These are phyloP conservation scores for Helianthus tuberosus DNA, from an alignment of 129 eudicot species.

Conservation along the genomic window DNA sequence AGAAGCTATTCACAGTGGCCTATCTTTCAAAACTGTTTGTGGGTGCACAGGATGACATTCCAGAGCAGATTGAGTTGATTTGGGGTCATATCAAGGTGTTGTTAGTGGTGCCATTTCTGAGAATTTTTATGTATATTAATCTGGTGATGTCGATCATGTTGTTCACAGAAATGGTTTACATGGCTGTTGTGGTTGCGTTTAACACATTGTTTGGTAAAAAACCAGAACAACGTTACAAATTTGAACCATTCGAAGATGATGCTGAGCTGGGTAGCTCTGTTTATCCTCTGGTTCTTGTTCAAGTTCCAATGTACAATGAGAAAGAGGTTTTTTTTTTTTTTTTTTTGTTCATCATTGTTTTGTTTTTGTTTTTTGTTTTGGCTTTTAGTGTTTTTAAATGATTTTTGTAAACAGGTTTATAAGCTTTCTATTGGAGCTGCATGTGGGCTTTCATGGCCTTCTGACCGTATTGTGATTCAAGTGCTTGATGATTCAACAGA, in stretches of 20 bases:
- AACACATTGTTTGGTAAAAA: conserved; percentile 5
- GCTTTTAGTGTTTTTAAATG: not conserved
- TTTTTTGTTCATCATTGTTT: not conserved
- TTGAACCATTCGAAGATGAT: conserved; percentile 33
- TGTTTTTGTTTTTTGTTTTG: not conserved
- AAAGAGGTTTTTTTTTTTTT: conserved; percentile 23
- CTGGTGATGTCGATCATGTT: not conserved
- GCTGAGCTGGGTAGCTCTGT: conserved; percentile 24
- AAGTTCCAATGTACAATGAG: conserved; percentile 25
- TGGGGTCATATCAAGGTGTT: conserved; percentile 2
- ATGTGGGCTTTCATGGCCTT: too few species aligned
- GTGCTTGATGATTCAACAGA: too few species aligned
- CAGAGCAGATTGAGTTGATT: not conserved
- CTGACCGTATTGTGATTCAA: too few species aligned
- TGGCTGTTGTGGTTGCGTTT: conserved; percentile 1
- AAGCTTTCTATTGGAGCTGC: too few species aligned
- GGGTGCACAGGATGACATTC: conserved; percentile 29
- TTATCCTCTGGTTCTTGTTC: conserved; percentile 32
- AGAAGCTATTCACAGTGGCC: not conserved
- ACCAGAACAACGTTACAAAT: conserved; percentile 4
- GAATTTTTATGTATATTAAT: not conserved
- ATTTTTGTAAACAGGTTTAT: not conserved
- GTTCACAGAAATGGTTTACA: conserved; percentile 7
- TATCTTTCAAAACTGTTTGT: conserved; percentile 16
- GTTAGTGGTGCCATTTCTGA: not conserved